Conservation (phyloP, 83 land plant genomes). For the Thuja plicata region DNA sequence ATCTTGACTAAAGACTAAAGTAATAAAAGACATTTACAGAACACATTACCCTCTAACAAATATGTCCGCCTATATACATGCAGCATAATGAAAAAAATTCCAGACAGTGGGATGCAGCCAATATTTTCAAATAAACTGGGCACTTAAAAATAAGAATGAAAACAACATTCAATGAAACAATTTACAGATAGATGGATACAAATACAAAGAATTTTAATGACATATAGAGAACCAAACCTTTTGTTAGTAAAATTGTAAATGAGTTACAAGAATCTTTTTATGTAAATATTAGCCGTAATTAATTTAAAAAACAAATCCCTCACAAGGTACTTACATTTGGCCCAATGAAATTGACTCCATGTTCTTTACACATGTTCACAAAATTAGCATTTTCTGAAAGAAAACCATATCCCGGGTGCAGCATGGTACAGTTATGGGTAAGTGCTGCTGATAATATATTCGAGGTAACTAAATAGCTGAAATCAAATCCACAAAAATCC, state of each 20-base stretch:
- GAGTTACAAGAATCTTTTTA: background rate
- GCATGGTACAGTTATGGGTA: slow-evolving; percentile 81
- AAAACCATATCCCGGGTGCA: slow-evolving; percentile 98
- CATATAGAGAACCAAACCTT: background rate
- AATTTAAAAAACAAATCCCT: background rate
- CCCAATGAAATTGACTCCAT: slow-evolving; percentile 94
- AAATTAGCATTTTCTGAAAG: slow-evolving; percentile 90
- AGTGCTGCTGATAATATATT: slow-evolving; percentile 89
- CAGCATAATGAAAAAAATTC: background rate
- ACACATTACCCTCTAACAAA: background rate
- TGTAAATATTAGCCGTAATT: background rate
- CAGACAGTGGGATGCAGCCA: background rate
- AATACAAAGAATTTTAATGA: background rate
- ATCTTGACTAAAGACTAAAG: background rate
- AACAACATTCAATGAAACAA: background rate
- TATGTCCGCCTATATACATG: background rate
- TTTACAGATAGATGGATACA: background rate
- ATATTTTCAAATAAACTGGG: background rate
- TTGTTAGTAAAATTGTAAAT: background rate
- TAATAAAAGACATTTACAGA: background rate
- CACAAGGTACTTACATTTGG: slow-evolving; percentile 66
- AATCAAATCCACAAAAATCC: slow-evolving; percentile 9
- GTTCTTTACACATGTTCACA: slow-evolving; percentile 90
- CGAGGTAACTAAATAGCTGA: slow-evolving; percentile 75
- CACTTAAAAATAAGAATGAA: background rate